These are phyloP conservation scores for Fusarium nurragi DNA, from an alignment of 2,329 filamentous ascomycete genomes.

Conservation along the genomic window DNA sequence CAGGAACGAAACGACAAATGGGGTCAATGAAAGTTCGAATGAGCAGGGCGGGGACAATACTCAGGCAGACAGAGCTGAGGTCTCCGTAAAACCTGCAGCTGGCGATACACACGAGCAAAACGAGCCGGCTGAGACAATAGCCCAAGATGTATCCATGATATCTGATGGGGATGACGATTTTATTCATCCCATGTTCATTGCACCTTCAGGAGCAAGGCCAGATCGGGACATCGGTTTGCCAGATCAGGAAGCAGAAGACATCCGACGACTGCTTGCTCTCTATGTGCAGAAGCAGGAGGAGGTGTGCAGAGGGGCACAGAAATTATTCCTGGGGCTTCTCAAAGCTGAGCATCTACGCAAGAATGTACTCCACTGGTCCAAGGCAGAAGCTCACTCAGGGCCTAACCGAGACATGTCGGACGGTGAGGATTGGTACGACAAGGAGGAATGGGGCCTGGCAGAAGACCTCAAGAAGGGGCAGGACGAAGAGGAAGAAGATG, in stretches of 20 bases:
- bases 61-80: not conserved
- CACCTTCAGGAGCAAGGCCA: constrained; percentile 68
- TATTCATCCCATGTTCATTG: constrained; percentile 79
- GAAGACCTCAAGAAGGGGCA: constrained; percentile 83
- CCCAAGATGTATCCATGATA: constrained; percentile 1
- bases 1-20: constrained; percentile 11
- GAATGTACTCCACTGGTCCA: constrained; percentile 77
- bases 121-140: constrained; percentile 18
- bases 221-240: constrained; percentile 79
- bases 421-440: constrained; percentile 90
- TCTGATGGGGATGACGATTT: constrained; percentile 56
- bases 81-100: constrained; percentile 3
- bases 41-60: constrained; percentile 1
- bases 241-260: constrained; percentile 78
- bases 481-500: constrained; percentile 83
- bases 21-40: not conserved
- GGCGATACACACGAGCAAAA: constrained; percentile 8
- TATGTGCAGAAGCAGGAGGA: constrained; percentile 91
- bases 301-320: constrained; percentile 74
- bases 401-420: constrained; percentile 80
- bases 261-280: constrained; percentile 75
- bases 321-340: constrained; percentile 75
- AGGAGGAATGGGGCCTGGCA: constrained; percentile 78
- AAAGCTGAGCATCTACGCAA: constrained; percentile 77
- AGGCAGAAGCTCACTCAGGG: constrained; percentile 78